Evolutionary conservation across 2,329 filamentous ascomycete genomes (phyloP), one percentile per base, ranked within the genome.

Genomic region (Corynespora cassiicola): DNA sequence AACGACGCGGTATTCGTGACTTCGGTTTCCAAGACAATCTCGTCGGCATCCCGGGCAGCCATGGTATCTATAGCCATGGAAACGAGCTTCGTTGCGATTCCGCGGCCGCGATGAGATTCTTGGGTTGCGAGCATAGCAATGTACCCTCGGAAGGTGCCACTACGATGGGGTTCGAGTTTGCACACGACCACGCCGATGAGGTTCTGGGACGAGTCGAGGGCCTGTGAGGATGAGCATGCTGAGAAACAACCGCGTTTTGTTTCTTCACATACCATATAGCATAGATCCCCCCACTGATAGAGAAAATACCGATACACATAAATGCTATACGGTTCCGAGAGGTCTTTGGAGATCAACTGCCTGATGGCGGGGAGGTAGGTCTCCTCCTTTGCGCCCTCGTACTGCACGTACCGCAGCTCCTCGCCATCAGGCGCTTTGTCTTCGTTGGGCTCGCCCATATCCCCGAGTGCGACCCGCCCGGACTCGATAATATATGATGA

Each of bases 251-350:
- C n/a, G n/a, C n/a, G n/a, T n/a, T n/a, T n/a, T n/a, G n/a, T n/a
- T n/a, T n/a, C n/a, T n/a, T n/a, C 12, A 34, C 21, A 24, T 72
- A 92, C 90, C 84, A 97, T 88, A 71, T 90, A 97, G 71, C 94
- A 99, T n/a, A 99, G 75, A 63, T 97, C 87, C 5, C 88, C 88
- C 94, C 94, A 99, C 79, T 97, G 90, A 65, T 95, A 96, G 12
- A 99, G 76, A 60, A 99, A 99, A 69, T 99, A 99, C 20, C 94
- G 85, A 70, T 97, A 99, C 42, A 99, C 94, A 74, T 99, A 99
- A 66, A 99, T 97, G 72, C 92, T 97, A 69, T 99, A 99, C 2
- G 94, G 94, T 69, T 99, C 94, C 55, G 92, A 97, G 32, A 99
- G 79, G 65, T 97, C 94, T 61, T 92, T 95, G 28, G 91, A 94